These are phyloP conservation scores for Fraxinus greggii DNA, from an alignment of 305 asterid species.

Conservation along the genomic window DNA sequence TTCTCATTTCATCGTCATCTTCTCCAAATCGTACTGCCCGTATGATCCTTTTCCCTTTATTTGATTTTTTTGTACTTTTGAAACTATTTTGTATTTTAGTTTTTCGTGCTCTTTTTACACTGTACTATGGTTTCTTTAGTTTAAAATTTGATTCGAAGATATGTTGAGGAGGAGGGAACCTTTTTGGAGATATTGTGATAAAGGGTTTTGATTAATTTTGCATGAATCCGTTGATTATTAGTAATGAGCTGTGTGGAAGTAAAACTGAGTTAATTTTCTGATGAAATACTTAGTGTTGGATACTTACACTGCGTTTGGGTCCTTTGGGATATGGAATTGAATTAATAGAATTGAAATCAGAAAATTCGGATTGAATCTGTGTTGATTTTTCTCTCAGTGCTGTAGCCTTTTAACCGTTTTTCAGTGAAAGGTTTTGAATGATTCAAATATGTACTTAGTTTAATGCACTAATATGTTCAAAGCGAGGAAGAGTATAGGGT, in stretches of 20 bases:
- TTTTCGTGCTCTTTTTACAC: neutral
- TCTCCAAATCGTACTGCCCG: slow-evolving; percentile 94
- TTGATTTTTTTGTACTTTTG: neutral
- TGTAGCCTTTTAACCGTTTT: neutral
- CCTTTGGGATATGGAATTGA: neutral
- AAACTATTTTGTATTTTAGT: neutral
- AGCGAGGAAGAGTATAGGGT: neutral
- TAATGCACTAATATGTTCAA: neutral
- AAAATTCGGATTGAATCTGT: neutral
- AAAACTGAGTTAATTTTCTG: neutral
- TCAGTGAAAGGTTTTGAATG: neutral
- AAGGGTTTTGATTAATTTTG: neutral
- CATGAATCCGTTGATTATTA: neutral
- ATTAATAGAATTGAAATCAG: neutral
- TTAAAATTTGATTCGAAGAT: neutral
- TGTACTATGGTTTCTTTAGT: neutral
- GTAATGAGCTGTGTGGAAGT: neutral
- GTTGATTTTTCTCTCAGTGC: neutral
- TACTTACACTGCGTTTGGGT: neutral
- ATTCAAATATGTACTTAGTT: neutral
- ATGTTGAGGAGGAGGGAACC: neutral
- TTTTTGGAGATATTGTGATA: neutral
- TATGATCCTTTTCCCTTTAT: slow-evolving; percentile 17
- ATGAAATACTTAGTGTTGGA: neutral
- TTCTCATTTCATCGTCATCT: slow-evolving; percentile 69